These are phyloP conservation scores for Rhypophila decipiens DNA, from an alignment of 495 filamentous ascomycete genomes.

Conservation along the genomic window DNA sequence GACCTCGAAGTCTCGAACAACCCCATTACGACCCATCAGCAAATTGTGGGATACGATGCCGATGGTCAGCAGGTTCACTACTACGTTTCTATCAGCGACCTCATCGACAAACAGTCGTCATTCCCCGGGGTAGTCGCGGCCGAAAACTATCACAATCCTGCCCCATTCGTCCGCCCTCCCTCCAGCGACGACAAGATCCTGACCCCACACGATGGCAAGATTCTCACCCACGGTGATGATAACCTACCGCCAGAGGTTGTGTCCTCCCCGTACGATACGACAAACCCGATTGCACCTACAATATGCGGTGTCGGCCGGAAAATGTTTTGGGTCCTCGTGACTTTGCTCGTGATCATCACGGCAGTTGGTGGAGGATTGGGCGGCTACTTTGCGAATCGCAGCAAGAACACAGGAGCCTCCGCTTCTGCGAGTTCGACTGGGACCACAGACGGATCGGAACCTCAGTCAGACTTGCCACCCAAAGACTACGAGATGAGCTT, in stretches of 20 bases:
- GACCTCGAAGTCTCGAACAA: neutral
- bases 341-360: slow-evolving; percentile 2
- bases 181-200: neutral
- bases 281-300: neutral
- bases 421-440: neutral
- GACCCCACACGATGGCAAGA: neutral
- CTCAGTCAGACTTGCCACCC: too few relatives aligned
- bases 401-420: neutral
- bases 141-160: neutral
- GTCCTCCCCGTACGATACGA: neutral
- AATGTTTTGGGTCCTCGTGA: slow-evolving; percentile 4
- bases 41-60: neutral
- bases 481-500: neutral
- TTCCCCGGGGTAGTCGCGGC: neutral
- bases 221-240: neutral
- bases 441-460: too few relatives aligned
- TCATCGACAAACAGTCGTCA: neutral
- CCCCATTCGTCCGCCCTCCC: neutral
- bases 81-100: too few relatives aligned
- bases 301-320: slow-evolving; percentile 9
- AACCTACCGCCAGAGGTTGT: neutral
- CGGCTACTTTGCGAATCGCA: neutral
- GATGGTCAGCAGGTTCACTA: neutral
- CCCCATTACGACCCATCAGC: neutral
- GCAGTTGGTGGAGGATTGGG: slow-evolving; percentile 7